Base-by-base conservation (phyloP, 805 yeast species). In the Candida maltosa region DNA sequence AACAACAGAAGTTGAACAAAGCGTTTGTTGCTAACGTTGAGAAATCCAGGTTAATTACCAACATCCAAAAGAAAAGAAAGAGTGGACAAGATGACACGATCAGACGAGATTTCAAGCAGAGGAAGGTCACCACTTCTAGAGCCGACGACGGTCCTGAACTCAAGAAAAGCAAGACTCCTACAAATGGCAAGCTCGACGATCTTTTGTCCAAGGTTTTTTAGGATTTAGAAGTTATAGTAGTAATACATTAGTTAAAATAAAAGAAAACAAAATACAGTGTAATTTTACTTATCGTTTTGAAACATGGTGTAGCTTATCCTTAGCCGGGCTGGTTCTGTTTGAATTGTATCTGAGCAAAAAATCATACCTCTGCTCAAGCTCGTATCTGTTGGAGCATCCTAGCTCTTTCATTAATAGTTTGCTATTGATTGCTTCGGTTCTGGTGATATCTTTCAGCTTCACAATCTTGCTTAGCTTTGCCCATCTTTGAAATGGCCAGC, bases 1-100 rank as follows among this genome's bases (percentile, higher is more conserved):
- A 87, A 58, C 95, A 94, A 26, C 83, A 80, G 37, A 83, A 86
- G 48, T 73, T 91, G 57, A 89, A 89, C 65, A 87, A 87, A 60
- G 76, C 82, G 12, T 93, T 82, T 54, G 76, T 89, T 40, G 75
- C 74, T 45, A 88, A 87, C 52, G 89, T 91, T 29, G 97, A 91
- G 54, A 78, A 77, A 46, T 81, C 93, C 41, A 87, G 87, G 68
- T 82, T 82, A 81, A 71, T 87, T 34, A 72, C 75, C 29, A 80
- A 78, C 38, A 86, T 88, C 5, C 69, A 76, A 48, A 60, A 65
- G 39, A 75, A 75, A 58, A 63, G 71, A 44, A 65, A 52, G 40
- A 47, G 14, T 9, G 35, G 31, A 12, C 33, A 32, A 5, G 44
- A 36, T 5, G 52, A 51, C 4, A 64, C 62, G 16, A 57, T 75